Percentiles rank a stretch among this genome's conserved stretches.
These are phyloP conservation scores for Pyricularia pennisetigena DNA, from an alignment of 2,329 filamentous ascomycete species.

Conservation along the genomic window DNA sequence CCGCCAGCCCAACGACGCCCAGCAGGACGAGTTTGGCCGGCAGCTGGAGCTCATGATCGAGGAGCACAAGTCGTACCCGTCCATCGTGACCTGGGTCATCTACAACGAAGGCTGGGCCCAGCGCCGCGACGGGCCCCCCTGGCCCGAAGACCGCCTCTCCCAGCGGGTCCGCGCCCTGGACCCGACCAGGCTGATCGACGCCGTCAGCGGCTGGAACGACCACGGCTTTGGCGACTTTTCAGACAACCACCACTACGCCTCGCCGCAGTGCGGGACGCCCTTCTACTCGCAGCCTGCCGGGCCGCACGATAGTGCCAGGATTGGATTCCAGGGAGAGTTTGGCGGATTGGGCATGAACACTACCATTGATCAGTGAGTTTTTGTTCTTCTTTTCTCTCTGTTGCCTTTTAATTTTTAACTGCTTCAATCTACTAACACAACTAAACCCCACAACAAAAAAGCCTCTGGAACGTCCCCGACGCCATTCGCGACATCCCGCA, in stretches of 20 bases:
- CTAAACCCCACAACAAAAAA: conserved; percentile 16
- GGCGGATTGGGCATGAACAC: conserved; percentile 59
- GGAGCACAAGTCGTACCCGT: conserved; percentile 54
- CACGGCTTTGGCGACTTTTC: conserved; percentile 58
- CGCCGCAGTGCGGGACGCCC: conserved; percentile 60
- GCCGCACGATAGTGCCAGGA: conserved; percentile 47
- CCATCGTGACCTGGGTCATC: conserved; percentile 57
- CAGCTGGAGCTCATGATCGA: conserved; percentile 52
- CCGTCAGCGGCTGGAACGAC: conserved; percentile 57
- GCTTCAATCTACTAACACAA: not conserved
- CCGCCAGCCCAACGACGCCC: conserved; percentile 27
- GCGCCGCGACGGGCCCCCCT: conserved; percentile 27
- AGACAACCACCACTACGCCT: conserved; percentile 65
- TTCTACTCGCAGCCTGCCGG: conserved; percentile 50
- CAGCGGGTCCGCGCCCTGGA: conserved; percentile 46
- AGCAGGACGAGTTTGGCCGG: conserved; percentile 55
- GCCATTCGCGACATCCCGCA: conserved; percentile 52
- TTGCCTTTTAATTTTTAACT: not conserved
- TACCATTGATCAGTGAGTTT: conserved; percentile 45
- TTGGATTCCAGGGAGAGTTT: conserved; percentile 63
- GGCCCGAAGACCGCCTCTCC: conserved; percentile 48
- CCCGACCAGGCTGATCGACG: conserved; percentile 52
- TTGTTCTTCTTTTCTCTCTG: not conserved
- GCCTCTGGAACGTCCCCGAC: conserved; percentile 52
- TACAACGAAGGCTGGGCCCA: conserved; percentile 70